These are phyloP conservation scores for Candida buenavistaensis DNA, from an alignment of 1,139 yeast species.

Conservation along the genomic window DNA sequence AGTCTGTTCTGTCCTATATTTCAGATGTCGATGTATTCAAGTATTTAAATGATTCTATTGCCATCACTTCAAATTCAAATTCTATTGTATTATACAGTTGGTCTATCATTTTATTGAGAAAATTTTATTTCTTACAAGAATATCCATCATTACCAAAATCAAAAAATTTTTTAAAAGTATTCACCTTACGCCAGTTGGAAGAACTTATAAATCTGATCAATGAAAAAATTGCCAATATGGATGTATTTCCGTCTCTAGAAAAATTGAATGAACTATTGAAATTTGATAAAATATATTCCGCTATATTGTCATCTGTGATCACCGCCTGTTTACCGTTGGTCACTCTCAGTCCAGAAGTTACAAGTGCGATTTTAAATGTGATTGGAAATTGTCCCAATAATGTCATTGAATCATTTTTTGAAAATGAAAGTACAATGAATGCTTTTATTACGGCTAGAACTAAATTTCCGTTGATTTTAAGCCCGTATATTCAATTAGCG, in stretches of 20 bases:
- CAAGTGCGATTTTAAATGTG: conserved; percentile 52
- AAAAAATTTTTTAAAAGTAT: conserved; percentile 14
- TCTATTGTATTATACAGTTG: conserved; percentile 65
- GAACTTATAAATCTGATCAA: conserved; percentile 36
- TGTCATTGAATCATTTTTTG: conserved; percentile 59
- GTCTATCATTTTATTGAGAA: conserved; percentile 65
- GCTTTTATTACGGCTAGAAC: conserved; percentile 64
- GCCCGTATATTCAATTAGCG: conserved; percentile 62
- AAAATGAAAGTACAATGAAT: conserved; percentile 52
- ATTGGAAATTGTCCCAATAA: conserved; percentile 55
- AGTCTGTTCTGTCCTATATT: conserved; percentile 33
- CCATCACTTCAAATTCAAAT: conserved; percentile 31
- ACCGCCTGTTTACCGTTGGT: conserved; percentile 64
- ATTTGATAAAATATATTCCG: conserved; percentile 55
- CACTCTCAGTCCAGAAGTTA: conserved; percentile 54
- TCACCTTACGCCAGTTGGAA: conserved; percentile 16
- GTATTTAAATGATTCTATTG: conserved; percentile 36
- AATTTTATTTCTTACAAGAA: conserved; percentile 50
- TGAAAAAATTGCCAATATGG: conserved; percentile 41
- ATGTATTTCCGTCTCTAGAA: conserved; percentile 48
- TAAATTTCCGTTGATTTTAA: conserved; percentile 69
- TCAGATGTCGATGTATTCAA: conserved; percentile 43
- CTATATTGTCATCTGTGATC: conserved; percentile 59
- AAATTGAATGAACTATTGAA: conserved; percentile 44
- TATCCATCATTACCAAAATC: conserved; percentile 15